These are phyloP conservation scores for Juncus inflexus DNA, from an alignment of 176 grass and related monocot genomes.

Conservation along the genomic window DNA sequence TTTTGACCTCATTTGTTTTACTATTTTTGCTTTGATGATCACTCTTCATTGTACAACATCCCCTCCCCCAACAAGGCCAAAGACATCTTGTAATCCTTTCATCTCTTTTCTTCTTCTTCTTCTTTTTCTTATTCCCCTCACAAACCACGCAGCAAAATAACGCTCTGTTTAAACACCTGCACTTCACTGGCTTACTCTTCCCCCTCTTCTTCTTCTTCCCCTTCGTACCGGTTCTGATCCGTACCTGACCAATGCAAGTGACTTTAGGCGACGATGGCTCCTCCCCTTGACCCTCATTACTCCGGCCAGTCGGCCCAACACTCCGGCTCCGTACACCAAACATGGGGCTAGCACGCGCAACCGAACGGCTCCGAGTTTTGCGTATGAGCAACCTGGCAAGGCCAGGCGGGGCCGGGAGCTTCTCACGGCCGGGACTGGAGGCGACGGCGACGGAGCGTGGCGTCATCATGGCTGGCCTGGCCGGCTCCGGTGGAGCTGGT, in stretches of 20 bases:
- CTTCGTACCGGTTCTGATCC: constrained; percentile 60
- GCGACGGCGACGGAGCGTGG: constrained; percentile 19
- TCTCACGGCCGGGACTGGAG: constrained; percentile 23
- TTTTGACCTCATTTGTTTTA: constrained; percentile 4
- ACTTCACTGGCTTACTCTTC: constrained; percentile 32
- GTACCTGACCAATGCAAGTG: constrained; percentile 51
- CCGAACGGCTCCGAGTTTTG: constrained; percentile 11
- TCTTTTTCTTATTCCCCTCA: constrained; percentile 16
- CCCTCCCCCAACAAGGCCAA: constrained; percentile 44
- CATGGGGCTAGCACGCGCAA: constrained; percentile 17
- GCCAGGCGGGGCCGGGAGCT: constrained; percentile 18
- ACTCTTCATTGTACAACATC: constrained; percentile 32
- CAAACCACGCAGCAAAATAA: constrained; percentile 53
- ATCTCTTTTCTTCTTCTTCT: constrained; percentile 21
- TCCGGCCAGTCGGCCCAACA: constrained; percentile 10
- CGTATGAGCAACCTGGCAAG: constrained; percentile 17
- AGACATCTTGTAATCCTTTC: constrained; percentile 21
- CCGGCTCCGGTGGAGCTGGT: neutral
- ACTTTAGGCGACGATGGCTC: constrained; percentile 37
- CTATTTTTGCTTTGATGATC: constrained; percentile 18
- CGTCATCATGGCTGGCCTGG: constrained; percentile 20
- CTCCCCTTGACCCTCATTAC: constrained; percentile 3
- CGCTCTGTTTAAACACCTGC: constrained; percentile 59
- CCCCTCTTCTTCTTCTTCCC: constrained; percentile 28
- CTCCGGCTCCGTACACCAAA: constrained; percentile 21